Evolutionary conservation across 768 basidiomycete genomes (phyloP).

Genomic region (Lepiota brunneoincarnata): DNA sequence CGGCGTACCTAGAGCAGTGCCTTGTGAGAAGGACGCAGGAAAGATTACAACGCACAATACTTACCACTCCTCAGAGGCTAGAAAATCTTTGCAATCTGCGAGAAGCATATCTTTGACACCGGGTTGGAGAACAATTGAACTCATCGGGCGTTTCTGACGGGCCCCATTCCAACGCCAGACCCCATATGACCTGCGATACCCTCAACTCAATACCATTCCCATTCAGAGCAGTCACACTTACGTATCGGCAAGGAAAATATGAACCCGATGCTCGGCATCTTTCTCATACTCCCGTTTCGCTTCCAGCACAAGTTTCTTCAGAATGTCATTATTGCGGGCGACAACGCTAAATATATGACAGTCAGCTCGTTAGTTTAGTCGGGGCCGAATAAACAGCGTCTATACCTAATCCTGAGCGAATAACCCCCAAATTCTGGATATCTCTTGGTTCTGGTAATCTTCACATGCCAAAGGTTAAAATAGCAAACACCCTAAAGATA

Average conservation of each 20-base stretch:
- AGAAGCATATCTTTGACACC: slow-evolving; percentile 91
- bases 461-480: slow-evolving; percentile 14
- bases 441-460: slow-evolving; percentile 82
- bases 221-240: slow-evolving; percentile 37
- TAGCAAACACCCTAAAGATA: slow-evolving; percentile 14
- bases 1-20: slow-evolving; percentile 68
- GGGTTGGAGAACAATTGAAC: slow-evolving; percentile 87
- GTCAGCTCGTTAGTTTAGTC: slow-evolving; percentile 10
- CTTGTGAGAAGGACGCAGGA: slow-evolving; percentile 14
- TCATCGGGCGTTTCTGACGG: slow-evolving; percentile 86
- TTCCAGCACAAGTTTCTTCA: slow-evolving; percentile 83
- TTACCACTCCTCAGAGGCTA: slow-evolving; percentile 82
- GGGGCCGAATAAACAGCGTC: not conserved
- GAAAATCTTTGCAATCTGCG: slow-evolving; percentile 82
- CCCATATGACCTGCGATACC: slow-evolving; percentile 51
- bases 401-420: slow-evolving; percentile 77
- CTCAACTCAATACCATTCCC: slow-evolving; percentile 12
- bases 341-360: slow-evolving; percentile 66
- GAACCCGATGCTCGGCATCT: slow-evolving; percentile 87
- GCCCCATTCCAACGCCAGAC: slow-evolving; percentile 91
- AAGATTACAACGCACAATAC: slow-evolving; percentile 23
- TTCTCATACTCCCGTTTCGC: slow-evolving; percentile 89
- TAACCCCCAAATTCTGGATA: slow-evolving; percentile 74
- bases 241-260: slow-evolving; percentile 89
- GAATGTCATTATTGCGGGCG: slow-evolving; percentile 82